Percentiles rank a stretch among this genome's conserved stretches.
Evolutionary conservation across 1,139 yeast genomes (phyloP).

Genomic region (Barnettozyma hawaiiensis): DNA sequence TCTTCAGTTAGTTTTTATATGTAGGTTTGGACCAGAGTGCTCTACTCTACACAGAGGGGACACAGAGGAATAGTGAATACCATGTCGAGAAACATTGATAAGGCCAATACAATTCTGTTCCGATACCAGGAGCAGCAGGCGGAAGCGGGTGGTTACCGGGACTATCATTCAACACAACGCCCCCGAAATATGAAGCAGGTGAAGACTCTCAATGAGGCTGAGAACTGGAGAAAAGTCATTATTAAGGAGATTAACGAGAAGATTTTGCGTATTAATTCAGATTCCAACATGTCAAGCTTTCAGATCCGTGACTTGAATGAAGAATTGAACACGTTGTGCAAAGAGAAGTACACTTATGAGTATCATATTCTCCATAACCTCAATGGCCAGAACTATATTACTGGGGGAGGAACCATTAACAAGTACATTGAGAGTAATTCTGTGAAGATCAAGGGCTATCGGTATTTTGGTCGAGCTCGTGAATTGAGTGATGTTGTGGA

Average conservation of each 20-base stretch:
- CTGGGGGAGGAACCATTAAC: constrained; percentile 19
- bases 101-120: constrained; percentile 65
- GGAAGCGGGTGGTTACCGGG: constrained; percentile 54
- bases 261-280: constrained; percentile 57
- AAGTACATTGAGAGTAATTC: constrained; percentile 14
- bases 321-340: constrained; percentile 59
- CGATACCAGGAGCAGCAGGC: constrained; percentile 60
- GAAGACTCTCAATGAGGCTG: constrained; percentile 59
- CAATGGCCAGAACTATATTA: constrained; percentile 63
- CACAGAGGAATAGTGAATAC: no score
- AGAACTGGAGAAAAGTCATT: constrained; percentile 66
- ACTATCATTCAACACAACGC: constrained; percentile 50
- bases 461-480: constrained; percentile 80
- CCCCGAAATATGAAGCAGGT: constrained; percentile 59
- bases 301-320: constrained; percentile 75
- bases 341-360: constrained; percentile 76
- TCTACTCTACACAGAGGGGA: no score
- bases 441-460: constrained; percentile 23
- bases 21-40: no score
- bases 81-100: constrained; percentile 76
- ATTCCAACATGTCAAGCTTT: constrained; percentile 49
- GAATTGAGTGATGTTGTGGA: constrained; percentile 73
- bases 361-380: constrained; percentile 51
- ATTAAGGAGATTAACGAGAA: constrained; percentile 58
- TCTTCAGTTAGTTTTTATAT: not conserved